Base-by-base conservation (phyloP, 441 rosid species). In the Croton setiger region DNA sequence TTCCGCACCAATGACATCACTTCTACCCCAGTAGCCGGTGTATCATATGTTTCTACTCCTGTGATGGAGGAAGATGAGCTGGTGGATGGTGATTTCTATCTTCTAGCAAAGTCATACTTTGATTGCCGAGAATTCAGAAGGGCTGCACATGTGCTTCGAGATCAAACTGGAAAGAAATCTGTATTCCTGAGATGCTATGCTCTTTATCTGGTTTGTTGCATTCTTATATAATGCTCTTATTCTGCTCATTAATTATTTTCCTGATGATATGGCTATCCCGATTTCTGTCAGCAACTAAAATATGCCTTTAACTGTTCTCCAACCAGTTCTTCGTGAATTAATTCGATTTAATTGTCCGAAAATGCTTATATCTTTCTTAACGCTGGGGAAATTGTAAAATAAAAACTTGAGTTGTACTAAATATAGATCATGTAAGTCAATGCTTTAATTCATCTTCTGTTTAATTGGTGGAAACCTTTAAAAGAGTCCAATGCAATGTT, bases 181-280 rank as follows among this genome's bases (percentile, higher is more conserved):
- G 77, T 88, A 21, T 93, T 91, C 88, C 76, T 93, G 75, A 92
- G 91, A 41, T 83, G 86, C 76, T 93, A 93, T 80, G 94, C 97
- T 37, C 96, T 91, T 71, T 91, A 81, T 81, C 83, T 89, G 93
- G 98, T 91, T 64, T 72, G 89, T 76, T 66, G 9, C 31, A 23
- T 68, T 55, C 44, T 20, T 68, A 48, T 36, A n/a, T 15, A 31
- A 39, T 39, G 43, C 4, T 39, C 43, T 39, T 6, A 3, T 39
- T 39, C 43, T 39, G 43, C 43, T 39, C 44, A 7, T 36, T 8
- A n/a, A n/a, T 59, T 20, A 5, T 36, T 1, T n/a, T 2, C 62
- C 17, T 43, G 37, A 2, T 18, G 48, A 65, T 15, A 8, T 1
- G 0, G 60, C 43, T 13, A 8, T 61, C 31, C 36, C 12, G 17